Percentiles rank a stretch among this genome's conserved stretches.
These are phyloP conservation scores for Tagetes patula DNA, from an alignment of 129 eudicot species.

Conservation along the genomic window DNA sequence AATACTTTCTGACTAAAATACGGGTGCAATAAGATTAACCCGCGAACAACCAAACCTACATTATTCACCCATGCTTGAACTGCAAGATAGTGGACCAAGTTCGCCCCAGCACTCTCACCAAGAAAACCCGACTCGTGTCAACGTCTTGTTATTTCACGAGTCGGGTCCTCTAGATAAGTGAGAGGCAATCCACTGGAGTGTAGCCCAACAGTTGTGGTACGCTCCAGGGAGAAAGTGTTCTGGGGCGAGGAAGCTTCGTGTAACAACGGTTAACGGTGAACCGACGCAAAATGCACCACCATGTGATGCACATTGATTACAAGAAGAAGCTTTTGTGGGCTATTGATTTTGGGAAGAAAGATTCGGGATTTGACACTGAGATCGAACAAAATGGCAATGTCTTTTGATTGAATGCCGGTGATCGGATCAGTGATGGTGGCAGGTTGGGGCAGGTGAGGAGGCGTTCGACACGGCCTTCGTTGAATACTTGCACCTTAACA, in stretches of 20 bases:
- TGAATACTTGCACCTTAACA: conserved; percentile 29
- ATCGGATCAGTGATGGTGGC: conserved; percentile 42
- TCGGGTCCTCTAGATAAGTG: conserved; percentile 39
- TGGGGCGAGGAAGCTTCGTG: conserved; percentile 45
- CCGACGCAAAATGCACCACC: conserved; percentile 60
- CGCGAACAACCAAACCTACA: conserved; percentile 23
- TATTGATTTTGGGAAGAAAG: conserved; percentile 39
- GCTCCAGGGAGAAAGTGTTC: conserved; percentile 52
- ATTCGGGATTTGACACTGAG: conserved; percentile 38
- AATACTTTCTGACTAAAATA: conserved; percentile 38
- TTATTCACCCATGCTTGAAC: conserved; percentile 37
- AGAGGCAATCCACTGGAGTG: conserved; percentile 44
- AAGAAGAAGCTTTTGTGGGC: conserved; percentile 41
- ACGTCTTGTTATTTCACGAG: conserved; percentile 42
- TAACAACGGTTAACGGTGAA: conserved; percentile 30
- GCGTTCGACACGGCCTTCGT: conserved; percentile 45
- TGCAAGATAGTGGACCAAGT: conserved; percentile 41
- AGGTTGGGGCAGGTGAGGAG: conserved; percentile 20
- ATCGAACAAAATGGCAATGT: conserved; percentile 41
- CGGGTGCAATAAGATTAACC: conserved; percentile 43
- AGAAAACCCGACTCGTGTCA: conserved; percentile 37
- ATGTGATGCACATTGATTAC: conserved; percentile 37
- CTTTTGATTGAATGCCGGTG: conserved; percentile 58
- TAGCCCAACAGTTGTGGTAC: conserved; percentile 47
- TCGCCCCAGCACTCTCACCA: conserved; percentile 61